These are phyloP conservation scores for Fusarium haematococcum DNA, from an alignment of 2,329 filamentous ascomycete genomes.

Conservation along the genomic window DNA sequence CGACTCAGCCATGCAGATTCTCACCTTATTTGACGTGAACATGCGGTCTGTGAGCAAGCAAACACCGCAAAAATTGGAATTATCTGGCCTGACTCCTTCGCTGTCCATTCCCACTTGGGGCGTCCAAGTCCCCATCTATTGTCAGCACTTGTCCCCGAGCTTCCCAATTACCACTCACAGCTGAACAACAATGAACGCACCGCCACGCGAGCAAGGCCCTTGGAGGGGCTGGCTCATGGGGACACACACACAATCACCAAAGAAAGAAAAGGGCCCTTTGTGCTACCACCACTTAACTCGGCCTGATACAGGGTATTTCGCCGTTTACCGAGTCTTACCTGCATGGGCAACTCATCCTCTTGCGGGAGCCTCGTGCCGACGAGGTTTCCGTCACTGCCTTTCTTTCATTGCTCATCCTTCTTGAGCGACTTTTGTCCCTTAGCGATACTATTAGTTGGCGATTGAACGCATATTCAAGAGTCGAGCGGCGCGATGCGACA, in stretches of 20 bases:
- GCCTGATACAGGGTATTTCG: conserved; percentile 1
- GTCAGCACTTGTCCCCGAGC: background rate
- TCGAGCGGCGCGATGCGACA: conserved; percentile 12
- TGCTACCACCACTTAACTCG: background rate
- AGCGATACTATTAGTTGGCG: background rate
- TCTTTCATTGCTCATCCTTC: conserved; percentile 24
- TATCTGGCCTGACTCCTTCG: background rate
- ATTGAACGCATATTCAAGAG: background rate
- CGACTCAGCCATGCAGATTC: background rate
- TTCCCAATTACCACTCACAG: background rate
- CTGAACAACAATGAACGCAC: background rate
- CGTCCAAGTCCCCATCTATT: background rate
- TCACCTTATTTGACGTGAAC: background rate
- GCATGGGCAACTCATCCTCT: conserved; percentile 22
- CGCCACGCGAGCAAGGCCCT: background rate
- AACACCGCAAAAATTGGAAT: background rate
- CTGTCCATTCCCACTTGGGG: background rate
- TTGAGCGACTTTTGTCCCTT: background rate
- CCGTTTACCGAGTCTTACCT: conserved; percentile 31
- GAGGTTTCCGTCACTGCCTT: conserved; percentile 19
- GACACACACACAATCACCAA: background rate
- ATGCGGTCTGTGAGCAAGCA: background rate
- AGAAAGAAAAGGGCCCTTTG: background rate
- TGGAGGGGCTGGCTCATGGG: background rate
- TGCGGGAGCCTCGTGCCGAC: background rate